Conservation (phyloP, 805 yeast species). For the Maudiozyma barnettii region DNA sequence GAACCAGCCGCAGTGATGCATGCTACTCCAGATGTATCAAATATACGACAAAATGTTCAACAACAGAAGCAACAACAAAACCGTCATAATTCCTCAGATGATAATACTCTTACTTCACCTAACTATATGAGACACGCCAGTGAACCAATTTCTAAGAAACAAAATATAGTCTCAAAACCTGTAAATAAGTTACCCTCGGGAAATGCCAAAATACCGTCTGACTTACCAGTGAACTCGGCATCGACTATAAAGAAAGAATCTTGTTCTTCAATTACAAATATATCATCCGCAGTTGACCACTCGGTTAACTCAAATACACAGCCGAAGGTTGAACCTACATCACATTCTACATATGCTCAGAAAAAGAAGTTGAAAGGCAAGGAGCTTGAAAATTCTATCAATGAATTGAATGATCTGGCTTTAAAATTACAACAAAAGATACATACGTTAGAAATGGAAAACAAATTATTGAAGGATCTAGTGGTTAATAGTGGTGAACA, state of each 20-base stretch:
- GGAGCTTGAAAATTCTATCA: slow-evolving; percentile 71
- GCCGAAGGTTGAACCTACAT: neutral
- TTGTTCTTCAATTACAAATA: too few species aligned
- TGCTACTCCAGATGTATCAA: neutral
- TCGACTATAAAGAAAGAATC: too few species aligned
- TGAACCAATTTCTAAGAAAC: too few species aligned
- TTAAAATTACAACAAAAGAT: slow-evolving; percentile 59
- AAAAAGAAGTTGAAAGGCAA: slow-evolving; percentile 89
- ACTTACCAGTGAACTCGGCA: too few species aligned
- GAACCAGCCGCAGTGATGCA: neutral
- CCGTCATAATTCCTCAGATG: too few species aligned
- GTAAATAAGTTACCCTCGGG: too few species aligned
- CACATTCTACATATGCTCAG: slow-evolving; percentile 3
- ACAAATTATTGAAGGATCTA: slow-evolving; percentile 69
- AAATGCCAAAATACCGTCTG: too few species aligned
- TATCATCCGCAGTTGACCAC: too few species aligned
- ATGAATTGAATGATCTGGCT: slow-evolving; percentile 63
- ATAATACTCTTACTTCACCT: too few species aligned
- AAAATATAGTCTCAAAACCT: too few species aligned
- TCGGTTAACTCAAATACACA: neutral
- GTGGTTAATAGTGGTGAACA: slow-evolving; percentile 50
- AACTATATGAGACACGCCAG: too few species aligned
- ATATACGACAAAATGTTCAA: neutral
- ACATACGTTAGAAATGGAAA: slow-evolving; percentile 87
- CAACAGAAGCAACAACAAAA: too few species aligned